A percentile compares a stretch with the other conserved stretches of the same genome.
Evolutionary conservation across 192 early-diverging fungal species (phyloP).

Genomic region (Gaertneriomyces semiglobifer): DNA sequence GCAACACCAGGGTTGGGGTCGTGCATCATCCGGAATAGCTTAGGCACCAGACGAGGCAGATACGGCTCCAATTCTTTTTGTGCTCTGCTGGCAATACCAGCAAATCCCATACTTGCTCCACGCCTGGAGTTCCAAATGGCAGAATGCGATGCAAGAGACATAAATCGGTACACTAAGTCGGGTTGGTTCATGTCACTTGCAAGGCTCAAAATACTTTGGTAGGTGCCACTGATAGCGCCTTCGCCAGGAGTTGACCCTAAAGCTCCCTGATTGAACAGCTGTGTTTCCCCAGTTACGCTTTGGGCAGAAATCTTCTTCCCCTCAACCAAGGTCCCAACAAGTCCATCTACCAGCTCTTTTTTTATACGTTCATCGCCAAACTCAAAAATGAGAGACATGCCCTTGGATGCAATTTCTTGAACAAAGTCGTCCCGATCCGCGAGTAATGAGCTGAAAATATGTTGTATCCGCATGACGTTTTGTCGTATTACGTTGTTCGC

Average conservation of each 20-base stretch:
- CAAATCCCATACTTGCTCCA: slow-evolving; percentile 85
- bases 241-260: slow-evolving; percentile 77
- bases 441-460: slow-evolving; percentile 70
- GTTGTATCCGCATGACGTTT: slow-evolving; percentile 66
- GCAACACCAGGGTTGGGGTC: slow-evolving; percentile 87
- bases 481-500: slow-evolving; percentile 7
- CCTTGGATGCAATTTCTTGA: slow-evolving; percentile 85
- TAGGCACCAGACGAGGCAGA: slow-evolving; percentile 71
- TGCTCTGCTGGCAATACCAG: slow-evolving; percentile 70
- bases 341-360: slow-evolving; percentile 62
- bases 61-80: slow-evolving; percentile 77
- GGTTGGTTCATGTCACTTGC: slow-evolving; percentile 93
- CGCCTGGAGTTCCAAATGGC: slow-evolving; percentile 88
- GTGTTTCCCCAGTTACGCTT: slow-evolving; percentile 67
- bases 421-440: slow-evolving; percentile 82
- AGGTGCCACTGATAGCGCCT: slow-evolving; percentile 23
- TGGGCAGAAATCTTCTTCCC: slow-evolving; percentile 53
- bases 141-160: slow-evolving; percentile 87
- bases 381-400: slow-evolving; percentile 79
- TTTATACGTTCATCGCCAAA: slow-evolving; percentile 67
- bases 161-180: slow-evolving; percentile 89
- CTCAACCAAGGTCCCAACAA: slow-evolving; percentile 76
- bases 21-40: slow-evolving; percentile 84
- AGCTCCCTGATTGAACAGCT: slow-evolving; percentile 64
- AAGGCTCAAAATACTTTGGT: slow-evolving; percentile 68